phyloP scores from a whole-genome alignment of 177 flowering plant genomes.

The Vitis hybrid region DNA sequence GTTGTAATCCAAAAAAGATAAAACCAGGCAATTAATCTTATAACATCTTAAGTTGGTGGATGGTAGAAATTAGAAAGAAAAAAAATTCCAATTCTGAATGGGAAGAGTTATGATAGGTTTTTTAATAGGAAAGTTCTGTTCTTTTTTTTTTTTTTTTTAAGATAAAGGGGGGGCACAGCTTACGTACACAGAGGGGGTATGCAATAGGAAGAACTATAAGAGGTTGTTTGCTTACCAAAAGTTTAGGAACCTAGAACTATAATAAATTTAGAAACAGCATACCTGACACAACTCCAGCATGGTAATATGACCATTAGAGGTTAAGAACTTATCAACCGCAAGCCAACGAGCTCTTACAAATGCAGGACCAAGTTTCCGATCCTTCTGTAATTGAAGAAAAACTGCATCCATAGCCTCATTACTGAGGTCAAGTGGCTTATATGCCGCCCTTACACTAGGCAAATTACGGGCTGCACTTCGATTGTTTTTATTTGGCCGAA shows the following conservation, averaged over 20 bases:
- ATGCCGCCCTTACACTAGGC: slow-evolving; percentile 65
- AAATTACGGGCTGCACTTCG: slow-evolving; percentile 63
- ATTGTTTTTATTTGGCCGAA: slow-evolving; percentile 81
- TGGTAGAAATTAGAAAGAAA: no score
- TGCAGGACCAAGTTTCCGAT: slow-evolving; percentile 86
- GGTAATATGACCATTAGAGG: slow-evolving; percentile 70
- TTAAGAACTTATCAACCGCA: slow-evolving; percentile 69
- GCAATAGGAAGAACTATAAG: no score
- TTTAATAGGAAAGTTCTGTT: no score
- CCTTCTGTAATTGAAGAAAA: slow-evolving; percentile 78
- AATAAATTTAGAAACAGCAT: slow-evolving; percentile 1
- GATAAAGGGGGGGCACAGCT: no score
- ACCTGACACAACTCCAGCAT: slow-evolving; percentile 95
- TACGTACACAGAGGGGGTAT: no score
- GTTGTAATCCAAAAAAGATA: no score
- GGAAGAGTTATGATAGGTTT: no score
- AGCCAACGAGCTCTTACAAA: slow-evolving; percentile 82
- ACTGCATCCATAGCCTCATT: slow-evolving; percentile 89
- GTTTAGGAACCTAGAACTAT: neutral
- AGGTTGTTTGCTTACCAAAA: neutral
- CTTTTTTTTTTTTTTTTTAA: no score
- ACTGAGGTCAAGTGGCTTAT: slow-evolving; percentile 91
- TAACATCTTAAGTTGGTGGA: no score
- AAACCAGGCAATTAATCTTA: no score
- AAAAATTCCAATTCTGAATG: no score